These are phyloP conservation scores for Pleoardoris graminearum DNA, from an alignment of 2,329 filamentous ascomycete genomes.

Conservation along the genomic window DNA sequence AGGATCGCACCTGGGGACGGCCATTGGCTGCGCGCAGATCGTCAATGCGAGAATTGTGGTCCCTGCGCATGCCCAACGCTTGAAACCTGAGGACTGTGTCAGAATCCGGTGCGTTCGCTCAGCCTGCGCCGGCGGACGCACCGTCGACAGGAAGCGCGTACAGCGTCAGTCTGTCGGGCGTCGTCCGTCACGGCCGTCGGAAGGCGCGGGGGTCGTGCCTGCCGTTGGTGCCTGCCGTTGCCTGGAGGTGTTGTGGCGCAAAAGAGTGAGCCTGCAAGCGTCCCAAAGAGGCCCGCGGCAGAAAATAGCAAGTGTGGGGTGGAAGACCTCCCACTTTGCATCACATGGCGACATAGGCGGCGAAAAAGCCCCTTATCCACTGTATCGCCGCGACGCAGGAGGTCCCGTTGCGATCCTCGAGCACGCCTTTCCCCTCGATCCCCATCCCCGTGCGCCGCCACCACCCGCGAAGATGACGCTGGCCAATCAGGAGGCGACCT, in stretches of 20 bases:
- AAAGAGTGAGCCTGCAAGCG: not conserved
- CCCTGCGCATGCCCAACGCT: slow-evolving; percentile 13
- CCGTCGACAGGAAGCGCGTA: not conserved
- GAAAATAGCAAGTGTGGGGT: no score
- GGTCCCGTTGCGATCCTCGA: no score
- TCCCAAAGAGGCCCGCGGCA: no score
- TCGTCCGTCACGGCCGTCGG: not conserved
- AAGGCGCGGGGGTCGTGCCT: not conserved
- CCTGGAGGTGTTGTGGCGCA: no score
- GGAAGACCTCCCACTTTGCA: no score
- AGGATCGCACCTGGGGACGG: slow-evolving; percentile 5
- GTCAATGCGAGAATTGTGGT: slow-evolving; percentile 14
- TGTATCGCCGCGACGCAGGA: no score
- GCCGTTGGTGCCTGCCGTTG: not conserved
- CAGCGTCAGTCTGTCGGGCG: not conserved
- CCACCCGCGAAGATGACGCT: slow-evolving; percentile 24
- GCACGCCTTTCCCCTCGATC: not conserved
- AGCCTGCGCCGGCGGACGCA: slow-evolving; percentile 14
- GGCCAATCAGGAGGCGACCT: slow-evolving; percentile 18
- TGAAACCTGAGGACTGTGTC: slow-evolving; percentile 21
- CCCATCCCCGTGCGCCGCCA: not conserved
- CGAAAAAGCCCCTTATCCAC: no score
- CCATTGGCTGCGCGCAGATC: slow-evolving; percentile 24
- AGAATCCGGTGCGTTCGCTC: slow-evolving; percentile 23
- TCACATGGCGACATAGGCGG: no score